A percentile compares a stretch with the other conserved stretches of the same genome.
phyloP scores from a whole-genome alignment of 2,329 filamentous ascomycete species.

The Didymellaceae sp. region DNA sequence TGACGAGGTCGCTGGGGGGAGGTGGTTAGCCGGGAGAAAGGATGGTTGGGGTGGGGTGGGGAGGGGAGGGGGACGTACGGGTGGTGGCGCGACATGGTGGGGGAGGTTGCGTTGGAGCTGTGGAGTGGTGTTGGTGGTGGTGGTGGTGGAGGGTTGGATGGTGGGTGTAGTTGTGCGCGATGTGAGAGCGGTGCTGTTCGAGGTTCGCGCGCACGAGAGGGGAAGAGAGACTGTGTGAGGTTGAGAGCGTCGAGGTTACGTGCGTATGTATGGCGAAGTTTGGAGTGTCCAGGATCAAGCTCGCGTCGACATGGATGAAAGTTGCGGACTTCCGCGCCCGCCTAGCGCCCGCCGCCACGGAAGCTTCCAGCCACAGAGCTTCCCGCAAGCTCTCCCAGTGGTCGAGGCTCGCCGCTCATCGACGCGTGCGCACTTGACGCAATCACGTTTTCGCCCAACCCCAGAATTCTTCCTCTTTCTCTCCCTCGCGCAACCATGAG shows the following conservation, averaged over 20 bases:
- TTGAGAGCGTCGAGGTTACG: too few relatives aligned
- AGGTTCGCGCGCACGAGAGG: too few relatives aligned
- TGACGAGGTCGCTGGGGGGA: conserved; percentile 81
- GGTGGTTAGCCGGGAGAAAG: conserved; percentile 22
- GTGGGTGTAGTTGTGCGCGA: not conserved
- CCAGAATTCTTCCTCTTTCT: not conserved
- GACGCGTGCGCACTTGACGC: conserved; percentile 7
- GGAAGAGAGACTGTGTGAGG: too few relatives aligned
- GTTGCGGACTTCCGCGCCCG: too few relatives aligned
- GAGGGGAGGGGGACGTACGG: conserved; percentile 65
- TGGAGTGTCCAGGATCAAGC: too few relatives aligned
- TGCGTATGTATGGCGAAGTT: too few relatives aligned
- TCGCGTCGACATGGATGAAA: too few relatives aligned
- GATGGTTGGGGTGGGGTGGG: conserved; percentile 4
- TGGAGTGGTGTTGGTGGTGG: not conserved
- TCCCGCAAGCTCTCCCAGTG: too few relatives aligned
- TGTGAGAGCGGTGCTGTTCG: not conserved
- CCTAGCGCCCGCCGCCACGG: too few relatives aligned
- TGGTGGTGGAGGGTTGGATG: not conserved
- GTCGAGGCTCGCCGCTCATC: too few relatives aligned
- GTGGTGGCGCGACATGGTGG: conserved; percentile 87
- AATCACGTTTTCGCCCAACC: not conserved
- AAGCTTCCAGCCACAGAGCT: too few relatives aligned
- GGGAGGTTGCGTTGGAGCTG: not conserved
- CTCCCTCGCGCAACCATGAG: conserved; percentile 27